These are phyloP conservation scores for Dactylellina sp. DNA, from an alignment of 2,329 filamentous ascomycete genomes.

Conservation along the genomic window DNA sequence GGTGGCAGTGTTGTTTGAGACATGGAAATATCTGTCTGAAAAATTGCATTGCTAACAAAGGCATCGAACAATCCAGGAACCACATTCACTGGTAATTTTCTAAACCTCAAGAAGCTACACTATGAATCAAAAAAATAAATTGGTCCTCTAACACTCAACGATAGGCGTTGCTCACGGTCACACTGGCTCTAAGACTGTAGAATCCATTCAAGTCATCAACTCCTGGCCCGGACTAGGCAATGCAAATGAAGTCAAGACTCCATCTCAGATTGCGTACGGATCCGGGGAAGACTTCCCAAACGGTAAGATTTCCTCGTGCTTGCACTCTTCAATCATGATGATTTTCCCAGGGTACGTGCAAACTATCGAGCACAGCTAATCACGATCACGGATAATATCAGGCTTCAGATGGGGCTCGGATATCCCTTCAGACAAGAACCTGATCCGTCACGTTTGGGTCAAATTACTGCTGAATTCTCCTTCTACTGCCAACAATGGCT, in stretches of 20 bases:
- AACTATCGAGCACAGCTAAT: not conserved
- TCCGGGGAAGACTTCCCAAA: slow-evolving; percentile 47
- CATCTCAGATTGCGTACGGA: slow-evolving; percentile 51
- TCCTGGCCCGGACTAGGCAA: slow-evolving; percentile 52
- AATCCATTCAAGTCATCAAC: slow-evolving; percentile 51
- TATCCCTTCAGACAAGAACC: slow-evolving; percentile 43
- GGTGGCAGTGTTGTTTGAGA: not conserved
- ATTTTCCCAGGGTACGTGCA: not conserved
- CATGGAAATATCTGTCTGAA: not conserved
- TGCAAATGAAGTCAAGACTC: slow-evolving; percentile 50
- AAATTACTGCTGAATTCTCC: slow-evolving; percentile 55
- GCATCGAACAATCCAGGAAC: slow-evolving; percentile 29
- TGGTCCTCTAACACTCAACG: not conserved
- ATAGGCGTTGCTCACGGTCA: slow-evolving; percentile 50
- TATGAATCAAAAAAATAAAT: not conserved
- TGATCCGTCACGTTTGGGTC: slow-evolving; percentile 48
- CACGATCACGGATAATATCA: not conserved
- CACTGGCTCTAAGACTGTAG: slow-evolving; percentile 44
- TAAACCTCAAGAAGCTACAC: not conserved
- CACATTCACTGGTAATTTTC: slow-evolving; percentile 48
- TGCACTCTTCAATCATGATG: not conserved
- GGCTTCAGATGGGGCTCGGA: slow-evolving; percentile 56
- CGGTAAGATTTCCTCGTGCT: slow-evolving; percentile 13
- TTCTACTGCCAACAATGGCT: slow-evolving; percentile 45
- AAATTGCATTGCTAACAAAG: slow-evolving; percentile 12